Percentiles rank a stretch among this genome's conserved stretches.
Evolutionary conservation across 1,284 basidiomycete genomes (phyloP).

Genomic region (Ceratobasidium sp.): DNA sequence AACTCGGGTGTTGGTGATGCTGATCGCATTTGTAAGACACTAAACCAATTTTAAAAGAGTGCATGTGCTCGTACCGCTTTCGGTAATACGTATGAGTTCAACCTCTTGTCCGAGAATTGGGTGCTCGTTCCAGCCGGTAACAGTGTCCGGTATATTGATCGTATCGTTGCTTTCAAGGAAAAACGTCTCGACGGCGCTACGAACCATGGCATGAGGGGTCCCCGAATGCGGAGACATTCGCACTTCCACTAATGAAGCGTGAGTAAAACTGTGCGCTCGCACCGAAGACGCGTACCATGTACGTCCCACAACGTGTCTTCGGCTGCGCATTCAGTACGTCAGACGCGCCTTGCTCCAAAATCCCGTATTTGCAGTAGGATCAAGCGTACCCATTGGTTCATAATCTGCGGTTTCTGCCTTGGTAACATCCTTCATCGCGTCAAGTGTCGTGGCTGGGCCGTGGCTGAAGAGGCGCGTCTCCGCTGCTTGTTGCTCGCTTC

Average conservation of each 20-base stretch:
- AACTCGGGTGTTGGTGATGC: slow-evolving; percentile 62
- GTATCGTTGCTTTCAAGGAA: slow-evolving; percentile 34
- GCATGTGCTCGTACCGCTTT: slow-evolving; percentile 56
- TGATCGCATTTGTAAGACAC: slow-evolving; percentile 55
- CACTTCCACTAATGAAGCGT: slow-evolving; percentile 75
- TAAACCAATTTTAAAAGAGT: slow-evolving; percentile 48
- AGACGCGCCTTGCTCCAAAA: no score
- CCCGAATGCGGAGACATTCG: slow-evolving; percentile 73
- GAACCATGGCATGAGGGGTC: slow-evolving; percentile 76
- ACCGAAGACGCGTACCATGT: slow-evolving; percentile 18
- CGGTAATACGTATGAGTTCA: slow-evolving; percentile 81
- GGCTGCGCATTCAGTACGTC: not conserved
- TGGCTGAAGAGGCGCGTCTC: not conserved
- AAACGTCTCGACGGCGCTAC: slow-evolving; percentile 62
- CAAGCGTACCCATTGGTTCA: not conserved
- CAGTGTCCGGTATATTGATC: slow-evolving; percentile 70
- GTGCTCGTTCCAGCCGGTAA: slow-evolving; percentile 78
- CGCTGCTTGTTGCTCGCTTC: slow-evolving; percentile 5
- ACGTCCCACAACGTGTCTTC: slow-evolving; percentile 18
- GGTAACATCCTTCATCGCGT: not conserved
- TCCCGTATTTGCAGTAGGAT: no score
- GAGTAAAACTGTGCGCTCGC: slow-evolving; percentile 5
- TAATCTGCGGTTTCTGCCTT: not conserved
- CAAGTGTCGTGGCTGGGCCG: not conserved
- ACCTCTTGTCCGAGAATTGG: slow-evolving; percentile 77